Conservation (phyloP, 495 filamentous ascomycete genomes). For the Aspergillus sclerotioniger region DNA sequence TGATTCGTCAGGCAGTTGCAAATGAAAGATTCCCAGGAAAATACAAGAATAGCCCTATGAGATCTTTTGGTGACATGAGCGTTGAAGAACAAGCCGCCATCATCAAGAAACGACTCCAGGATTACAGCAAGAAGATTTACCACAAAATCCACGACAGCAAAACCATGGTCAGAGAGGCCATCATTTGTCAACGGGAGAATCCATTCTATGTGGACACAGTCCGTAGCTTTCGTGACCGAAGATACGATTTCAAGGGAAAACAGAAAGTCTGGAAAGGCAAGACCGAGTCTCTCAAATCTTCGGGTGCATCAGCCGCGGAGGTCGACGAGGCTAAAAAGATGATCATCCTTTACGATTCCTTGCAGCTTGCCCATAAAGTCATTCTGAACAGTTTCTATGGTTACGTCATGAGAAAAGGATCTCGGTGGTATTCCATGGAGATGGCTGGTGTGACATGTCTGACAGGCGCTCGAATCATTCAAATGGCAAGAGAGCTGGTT, state of each 20-base stretch:
- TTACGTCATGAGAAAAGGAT: conserved; percentile 99
- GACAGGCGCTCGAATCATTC: conserved; percentile 95
- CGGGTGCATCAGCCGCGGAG: conserved; percentile 72
- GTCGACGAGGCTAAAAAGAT: conserved; percentile 97
- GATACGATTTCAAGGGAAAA: conserved; percentile 97
- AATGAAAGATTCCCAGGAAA: conserved; percentile 88
- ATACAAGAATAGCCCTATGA: conserved; percentile 62
- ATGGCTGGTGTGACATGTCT: conserved; percentile 99
- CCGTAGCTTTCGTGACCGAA: conserved; percentile 87
- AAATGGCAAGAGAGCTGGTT: conserved; percentile 91
- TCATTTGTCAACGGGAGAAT: conserved; percentile 98
- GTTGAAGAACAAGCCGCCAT: conserved; percentile 78
- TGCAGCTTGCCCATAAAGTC: conserved; percentile 97
- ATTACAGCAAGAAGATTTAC: conserved; percentile 98
- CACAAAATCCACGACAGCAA: conserved; percentile 97
- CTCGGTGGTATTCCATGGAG: conserved; percentile 98
- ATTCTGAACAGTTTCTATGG: conserved; percentile 99
- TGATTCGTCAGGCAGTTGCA: conserved; percentile 90
- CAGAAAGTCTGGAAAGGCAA: conserved; percentile 99
- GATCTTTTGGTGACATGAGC: conserved; percentile 77
- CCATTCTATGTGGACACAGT: conserved; percentile 99
- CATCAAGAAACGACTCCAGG: conserved; percentile 82
- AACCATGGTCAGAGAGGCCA: conserved; percentile 90
- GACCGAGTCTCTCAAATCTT: conserved; percentile 76
- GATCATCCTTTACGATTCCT: conserved; percentile 92